These are phyloP conservation scores for Suillus subalutaceus DNA, from an alignment of 768 basidiomycete species.

Conservation along the genomic window DNA sequence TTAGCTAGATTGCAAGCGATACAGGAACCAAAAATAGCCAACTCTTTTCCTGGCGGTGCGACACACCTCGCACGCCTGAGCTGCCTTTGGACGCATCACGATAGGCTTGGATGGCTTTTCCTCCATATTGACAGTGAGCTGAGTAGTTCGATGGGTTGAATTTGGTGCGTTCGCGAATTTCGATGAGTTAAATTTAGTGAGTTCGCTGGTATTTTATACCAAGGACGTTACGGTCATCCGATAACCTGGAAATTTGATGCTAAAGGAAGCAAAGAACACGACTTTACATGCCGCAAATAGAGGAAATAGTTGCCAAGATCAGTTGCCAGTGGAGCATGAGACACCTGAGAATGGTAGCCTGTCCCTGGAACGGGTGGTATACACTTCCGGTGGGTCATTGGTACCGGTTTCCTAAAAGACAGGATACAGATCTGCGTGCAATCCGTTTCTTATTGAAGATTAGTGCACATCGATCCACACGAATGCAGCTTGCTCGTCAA, in stretches of 20 bases:
- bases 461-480: neutral
- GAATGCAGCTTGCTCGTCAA: neutral
- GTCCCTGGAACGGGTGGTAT: neutral
- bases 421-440: neutral
- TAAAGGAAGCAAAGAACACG: neutral
- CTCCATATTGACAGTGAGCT: neutral
- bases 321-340: neutral
- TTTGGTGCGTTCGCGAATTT: neutral
- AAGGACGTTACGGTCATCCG: neutral
- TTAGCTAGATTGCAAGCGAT: neutral
- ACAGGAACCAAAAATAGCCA: neutral
- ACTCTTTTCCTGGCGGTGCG: constrained; percentile 2
- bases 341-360: neutral
- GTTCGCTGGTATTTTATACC: constrained; percentile 1
- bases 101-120: neutral
- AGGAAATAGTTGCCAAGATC: neutral
- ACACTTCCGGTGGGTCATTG: neutral
- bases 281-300: neutral
- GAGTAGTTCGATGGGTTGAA: neutral
- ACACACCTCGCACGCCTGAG: neutral
- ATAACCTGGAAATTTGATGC: neutral
- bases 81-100: neutral
- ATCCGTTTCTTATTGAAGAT: neutral
- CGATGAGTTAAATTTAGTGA: neutral
- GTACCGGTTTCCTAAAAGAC: neutral